Evolutionary conservation across 1,284 basidiomycete species (phyloP).

Genomic region (Pseudozyma hubeiensis): DNA sequence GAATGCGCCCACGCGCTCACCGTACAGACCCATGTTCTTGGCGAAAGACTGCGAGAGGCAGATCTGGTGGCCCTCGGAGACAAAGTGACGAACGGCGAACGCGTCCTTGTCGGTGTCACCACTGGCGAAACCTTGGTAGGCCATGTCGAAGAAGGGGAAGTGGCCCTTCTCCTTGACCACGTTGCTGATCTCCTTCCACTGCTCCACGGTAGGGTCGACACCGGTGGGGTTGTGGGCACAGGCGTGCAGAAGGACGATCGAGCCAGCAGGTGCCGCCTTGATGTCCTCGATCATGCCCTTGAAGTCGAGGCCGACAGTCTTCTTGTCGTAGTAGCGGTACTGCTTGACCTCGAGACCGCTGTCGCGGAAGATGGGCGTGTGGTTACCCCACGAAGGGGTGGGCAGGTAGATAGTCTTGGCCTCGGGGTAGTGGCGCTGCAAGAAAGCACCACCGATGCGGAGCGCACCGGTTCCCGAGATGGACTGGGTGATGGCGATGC

Average conservation of each 20-base stretch:
- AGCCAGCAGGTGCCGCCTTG: conserved; percentile 71
- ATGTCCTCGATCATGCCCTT: conserved; percentile 67
- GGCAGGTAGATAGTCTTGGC: conserved; percentile 93
- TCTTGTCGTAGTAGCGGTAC: conserved; percentile 75
- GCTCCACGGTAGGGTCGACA: conserved; percentile 68
- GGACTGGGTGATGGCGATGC: conserved; percentile 86
- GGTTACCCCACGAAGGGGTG: conserved; percentile 96
- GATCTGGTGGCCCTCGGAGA: conserved; percentile 67
- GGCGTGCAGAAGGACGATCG: conserved; percentile 73
- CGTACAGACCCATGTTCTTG: conserved; percentile 70
- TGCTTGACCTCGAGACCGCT: conserved; percentile 91
- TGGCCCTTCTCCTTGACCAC: conserved; percentile 77
- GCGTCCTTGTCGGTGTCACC: conserved; percentile 67
- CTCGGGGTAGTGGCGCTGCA: conserved; percentile 85
- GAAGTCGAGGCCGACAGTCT: conserved; percentile 69
- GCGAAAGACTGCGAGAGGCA: conserved; percentile 65
- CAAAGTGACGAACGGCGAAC: conserved; percentile 69
- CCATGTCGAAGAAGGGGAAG: conserved; percentile 97
- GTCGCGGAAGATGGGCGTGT: conserved; percentile 80
- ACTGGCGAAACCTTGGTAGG: conserved; percentile 73
- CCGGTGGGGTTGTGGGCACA: conserved; percentile 73
- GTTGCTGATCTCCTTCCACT: conserved; percentile 67
- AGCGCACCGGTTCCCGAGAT: conserved; percentile 99
- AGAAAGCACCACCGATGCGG: conserved; percentile 93
- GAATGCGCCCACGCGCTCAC: conserved; percentile 68